phyloP scores from a whole-genome alignment of 1,139 yeast species.

The Saccharomyces pastorianus region DNA sequence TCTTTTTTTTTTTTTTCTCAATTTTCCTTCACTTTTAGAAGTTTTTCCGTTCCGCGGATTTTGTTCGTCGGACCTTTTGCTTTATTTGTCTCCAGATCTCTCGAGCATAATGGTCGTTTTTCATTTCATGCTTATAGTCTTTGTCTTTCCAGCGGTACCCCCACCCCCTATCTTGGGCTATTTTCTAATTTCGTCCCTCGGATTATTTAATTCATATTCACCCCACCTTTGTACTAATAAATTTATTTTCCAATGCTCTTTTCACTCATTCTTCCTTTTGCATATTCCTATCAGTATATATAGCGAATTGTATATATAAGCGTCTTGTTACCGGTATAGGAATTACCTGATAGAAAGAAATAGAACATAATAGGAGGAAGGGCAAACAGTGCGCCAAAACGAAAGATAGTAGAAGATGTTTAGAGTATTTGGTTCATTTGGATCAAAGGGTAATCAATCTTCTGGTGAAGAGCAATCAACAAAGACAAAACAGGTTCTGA shows the following conservation, averaged over 20 bases:
- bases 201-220: not conserved
- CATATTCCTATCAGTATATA: not conserved
- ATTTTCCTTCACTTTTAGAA: not conserved
- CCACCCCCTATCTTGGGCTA: not conserved
- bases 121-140: not conserved
- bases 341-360: not conserved
- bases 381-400: not conserved
- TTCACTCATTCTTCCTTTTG: not conserved
- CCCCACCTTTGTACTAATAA: not conserved
- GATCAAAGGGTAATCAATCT: slow-evolving; percentile 13
- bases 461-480: slow-evolving; percentile 16
- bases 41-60: slow-evolving; percentile 1
- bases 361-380: not conserved
- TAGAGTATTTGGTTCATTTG: slow-evolving; percentile 24
- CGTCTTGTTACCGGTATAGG: not conserved
- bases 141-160: not conserved
- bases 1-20: not conserved
- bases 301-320: not conserved
- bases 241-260: not conserved
- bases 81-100: not conserved
- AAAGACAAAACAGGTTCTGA: slow-evolving; percentile 30
- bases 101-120: not conserved
- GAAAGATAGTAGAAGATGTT: slow-evolving; percentile 15
- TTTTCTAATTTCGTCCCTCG: not conserved
- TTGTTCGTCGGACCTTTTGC: not conserved